phyloP scores from a whole-genome alignment of 345 rosid species.

The Eucalyptus lansdowneana region DNA sequence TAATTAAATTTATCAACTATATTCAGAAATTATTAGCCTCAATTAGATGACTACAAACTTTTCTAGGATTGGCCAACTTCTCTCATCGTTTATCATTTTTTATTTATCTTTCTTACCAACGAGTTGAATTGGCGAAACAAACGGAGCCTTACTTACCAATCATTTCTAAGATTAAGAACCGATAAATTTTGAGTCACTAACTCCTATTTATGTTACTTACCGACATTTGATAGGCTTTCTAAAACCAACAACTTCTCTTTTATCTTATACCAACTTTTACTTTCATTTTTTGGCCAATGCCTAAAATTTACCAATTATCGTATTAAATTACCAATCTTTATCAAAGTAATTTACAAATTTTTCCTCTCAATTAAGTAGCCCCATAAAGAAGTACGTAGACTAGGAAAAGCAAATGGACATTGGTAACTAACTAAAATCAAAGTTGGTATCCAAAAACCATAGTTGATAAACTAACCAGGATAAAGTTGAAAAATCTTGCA shows the following conservation, averaged over 20 bases:
- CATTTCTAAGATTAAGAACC: neutral
- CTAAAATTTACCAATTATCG: neutral
- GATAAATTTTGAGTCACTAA: neutral
- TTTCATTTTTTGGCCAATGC: neutral
- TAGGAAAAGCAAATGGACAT: neutral
- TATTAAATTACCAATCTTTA: neutral
- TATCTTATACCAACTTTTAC: neutral
- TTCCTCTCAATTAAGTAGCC: neutral
- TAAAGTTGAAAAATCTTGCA: neutral
- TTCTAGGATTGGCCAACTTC: neutral
- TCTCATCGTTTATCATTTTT: neutral
- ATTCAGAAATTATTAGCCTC: neutral
- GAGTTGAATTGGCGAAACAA: neutral
- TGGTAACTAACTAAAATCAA: neutral
- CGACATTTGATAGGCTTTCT: neutral
- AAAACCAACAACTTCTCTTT: neutral
- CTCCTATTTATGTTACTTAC: neutral
- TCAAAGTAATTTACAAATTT: neutral
- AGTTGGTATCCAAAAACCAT: neutral
- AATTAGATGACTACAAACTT: neutral
- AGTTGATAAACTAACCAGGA: neutral
- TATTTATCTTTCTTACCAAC: neutral
- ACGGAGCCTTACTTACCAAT: neutral
- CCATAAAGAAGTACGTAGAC: neutral
- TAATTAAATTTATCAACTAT: neutral